These are phyloP conservation scores for Candida corydali DNA, from an alignment of 805 yeast genomes.

Conservation along the genomic window DNA sequence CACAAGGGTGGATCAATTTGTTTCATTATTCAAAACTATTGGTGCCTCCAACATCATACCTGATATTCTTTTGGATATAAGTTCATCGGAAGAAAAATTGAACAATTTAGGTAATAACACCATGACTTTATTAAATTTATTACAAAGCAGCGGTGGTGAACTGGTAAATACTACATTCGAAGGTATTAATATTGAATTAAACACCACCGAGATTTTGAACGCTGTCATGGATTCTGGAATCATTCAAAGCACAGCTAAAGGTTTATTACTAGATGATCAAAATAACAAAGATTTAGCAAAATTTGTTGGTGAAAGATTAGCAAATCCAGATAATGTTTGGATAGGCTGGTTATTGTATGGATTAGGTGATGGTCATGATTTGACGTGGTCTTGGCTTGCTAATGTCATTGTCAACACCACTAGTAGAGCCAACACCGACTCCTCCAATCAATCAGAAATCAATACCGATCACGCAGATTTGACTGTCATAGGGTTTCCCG, in stretches of 20 bases:
- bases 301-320: slow-evolving; percentile 22
- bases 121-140: slow-evolving; percentile 12
- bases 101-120: slow-evolving; percentile 22
- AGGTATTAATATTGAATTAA: slow-evolving; percentile 18
- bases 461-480: neutral
- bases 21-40: slow-evolving; percentile 3
- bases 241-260: slow-evolving; percentile 19
- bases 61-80: slow-evolving; percentile 25
- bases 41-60: slow-evolving; percentile 9
- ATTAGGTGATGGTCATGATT: slow-evolving; percentile 29
- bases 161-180: slow-evolving; percentile 4
- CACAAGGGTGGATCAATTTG: slow-evolving; percentile 2
- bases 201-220: slow-evolving; percentile 18
- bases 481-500: neutral
- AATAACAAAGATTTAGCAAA: slow-evolving; percentile 23
- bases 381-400: slow-evolving; percentile 27
- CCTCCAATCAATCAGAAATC: slow-evolving; percentile 2
- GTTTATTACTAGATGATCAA: slow-evolving; percentile 25
- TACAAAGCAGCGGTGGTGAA: slow-evolving; percentile 1
- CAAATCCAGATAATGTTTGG: slow-evolving; percentile 21
- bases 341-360: slow-evolving; percentile 24
- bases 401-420: slow-evolving; percentile 23
- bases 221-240: slow-evolving; percentile 24
- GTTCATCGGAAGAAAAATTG: slow-evolving; percentile 25
- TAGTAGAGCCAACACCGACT: slow-evolving; percentile 11